phyloP scores from a whole-genome alignment of 108 stramenopile genomes.

The Cyclotella cryptica region DNA sequence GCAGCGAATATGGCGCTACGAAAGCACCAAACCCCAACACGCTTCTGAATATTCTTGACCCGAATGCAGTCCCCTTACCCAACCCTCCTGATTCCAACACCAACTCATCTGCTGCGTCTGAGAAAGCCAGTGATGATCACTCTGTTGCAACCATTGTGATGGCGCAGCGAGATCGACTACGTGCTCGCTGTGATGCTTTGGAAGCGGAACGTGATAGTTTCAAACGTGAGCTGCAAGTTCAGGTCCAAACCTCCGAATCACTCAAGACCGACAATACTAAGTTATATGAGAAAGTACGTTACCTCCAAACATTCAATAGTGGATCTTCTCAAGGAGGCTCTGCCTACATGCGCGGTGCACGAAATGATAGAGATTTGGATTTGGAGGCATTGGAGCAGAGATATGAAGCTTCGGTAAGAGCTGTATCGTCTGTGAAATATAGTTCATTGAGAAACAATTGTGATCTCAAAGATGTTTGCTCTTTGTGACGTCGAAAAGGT shows the following conservation, averaged over 20 bases:
- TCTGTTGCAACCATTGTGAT: constrained; percentile 92
- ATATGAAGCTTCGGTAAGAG: constrained; percentile 75
- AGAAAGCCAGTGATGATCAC: constrained; percentile 83
- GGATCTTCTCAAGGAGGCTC: constrained; percentile 24
- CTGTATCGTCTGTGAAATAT: too few species aligned
- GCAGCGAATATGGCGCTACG: constrained; percentile 29
- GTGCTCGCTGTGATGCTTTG: constrained; percentile 76
- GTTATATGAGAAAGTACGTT: constrained; percentile 91
- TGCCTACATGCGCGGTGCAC: constrained; percentile 34
- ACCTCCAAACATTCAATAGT: constrained; percentile 76
- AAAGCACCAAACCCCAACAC: constrained; percentile 58
- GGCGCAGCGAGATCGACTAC: constrained; percentile 87
- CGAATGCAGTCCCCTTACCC: constrained; percentile 52
- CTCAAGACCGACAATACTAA: constrained; percentile 89
- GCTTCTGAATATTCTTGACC: constrained; percentile 75
- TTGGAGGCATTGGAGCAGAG: constrained; percentile 88
- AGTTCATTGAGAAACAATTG: too few species aligned
- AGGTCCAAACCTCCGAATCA: constrained; percentile 77
- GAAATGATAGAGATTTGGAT: constrained; percentile 77
- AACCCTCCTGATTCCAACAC: constrained; percentile 29
- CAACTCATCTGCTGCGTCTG: constrained; percentile 31
- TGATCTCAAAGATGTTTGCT: background rate
- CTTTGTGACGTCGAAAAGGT: constrained; percentile 26
- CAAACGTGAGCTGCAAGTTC: constrained; percentile 84
- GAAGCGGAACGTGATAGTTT: constrained; percentile 91